Evolutionary conservation across 108 stramenopile genomes (phyloP), one percentile per base, ranked within the genome.

Genomic region (Pseudonitzschia pungens): DNA sequence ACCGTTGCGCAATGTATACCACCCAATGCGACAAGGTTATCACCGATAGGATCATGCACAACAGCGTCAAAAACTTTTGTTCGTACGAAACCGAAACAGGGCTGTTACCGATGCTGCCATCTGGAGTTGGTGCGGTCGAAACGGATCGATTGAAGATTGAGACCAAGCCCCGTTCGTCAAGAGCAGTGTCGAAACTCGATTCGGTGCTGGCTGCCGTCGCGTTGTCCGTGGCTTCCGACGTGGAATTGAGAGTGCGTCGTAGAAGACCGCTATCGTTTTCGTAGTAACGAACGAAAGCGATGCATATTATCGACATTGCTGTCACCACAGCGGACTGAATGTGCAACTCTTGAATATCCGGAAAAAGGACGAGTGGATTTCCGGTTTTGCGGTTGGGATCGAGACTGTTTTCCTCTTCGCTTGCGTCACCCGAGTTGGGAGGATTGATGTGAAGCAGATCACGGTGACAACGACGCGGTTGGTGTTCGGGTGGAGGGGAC

Each of bases 321-420:
- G 64, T 65, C 64, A 65, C 11, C 20, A 65, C 6, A n/a, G 42
- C n/a, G 16, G 64, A 65, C 20, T 65, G 64, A 18, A 65, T n/a
- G 64, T 41, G 64, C 8, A 65, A n/a, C 64, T 16, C 32, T 22
- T 6, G 29, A n/a, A 12, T 6, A 0, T 18, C 3, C n/a, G 64
- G 64, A 43, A 65, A 65, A 8, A 65, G 3, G 0, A 43, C 36
- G 18, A 65, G 20, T 41, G 3, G 20, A 43, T 40, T 36, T n/a
- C 27, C 64, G 7, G 1, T 62, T 62, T 20, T 28, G 18, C 22
- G 6, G 60, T 62, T 62, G 60, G 7, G 3, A 62, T 36, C 36
- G 36, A 36, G 36, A 36, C 4, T 5, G 2, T 36, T 36, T 36
- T 36, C 36, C 4, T 36, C 36, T 36, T 36, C 36, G 6, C 36